Percentiles rank a stretch among this genome's conserved stretches.
Conservation (phyloP, 352 stramenopile species). For the Nothophytophthora sp. region DNA sequence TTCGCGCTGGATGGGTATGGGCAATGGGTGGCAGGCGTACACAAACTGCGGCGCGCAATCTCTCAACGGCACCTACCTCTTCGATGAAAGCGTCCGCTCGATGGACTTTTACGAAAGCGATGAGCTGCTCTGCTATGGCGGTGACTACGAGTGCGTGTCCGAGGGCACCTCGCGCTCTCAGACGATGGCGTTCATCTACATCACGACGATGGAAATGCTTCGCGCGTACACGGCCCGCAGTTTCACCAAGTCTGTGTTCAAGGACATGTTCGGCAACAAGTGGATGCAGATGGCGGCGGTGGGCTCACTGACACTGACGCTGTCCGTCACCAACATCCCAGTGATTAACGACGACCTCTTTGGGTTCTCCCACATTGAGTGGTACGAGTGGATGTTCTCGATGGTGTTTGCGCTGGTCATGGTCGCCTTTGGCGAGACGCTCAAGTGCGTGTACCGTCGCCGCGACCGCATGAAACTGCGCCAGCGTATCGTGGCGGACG, state of each 20-base stretch:
- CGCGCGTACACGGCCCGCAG: slow-evolving; percentile 76
- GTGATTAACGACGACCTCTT: slow-evolving; percentile 70
- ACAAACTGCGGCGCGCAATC: slow-evolving; percentile 44
- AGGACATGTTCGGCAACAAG: slow-evolving; percentile 77
- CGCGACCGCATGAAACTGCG: slow-evolving; percentile 48
- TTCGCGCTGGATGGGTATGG: slow-evolving; percentile 54
- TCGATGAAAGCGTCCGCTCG: slow-evolving; percentile 32
- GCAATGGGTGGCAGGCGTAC: slow-evolving; percentile 42
- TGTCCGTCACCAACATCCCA: slow-evolving; percentile 71
- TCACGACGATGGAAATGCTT: slow-evolving; percentile 77
- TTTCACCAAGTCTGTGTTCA: slow-evolving; percentile 76
- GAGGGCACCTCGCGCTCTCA: slow-evolving; percentile 65
- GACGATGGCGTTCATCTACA: slow-evolving; percentile 80
- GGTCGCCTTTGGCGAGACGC: slow-evolving; percentile 64
- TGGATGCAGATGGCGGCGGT: slow-evolving; percentile 76
- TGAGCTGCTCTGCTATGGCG: slow-evolving; percentile 46
- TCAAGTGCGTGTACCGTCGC: slow-evolving; percentile 66
- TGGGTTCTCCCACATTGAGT: slow-evolving; percentile 68
- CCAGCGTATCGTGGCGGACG: slow-evolving; percentile 39
- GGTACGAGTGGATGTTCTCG: slow-evolving; percentile 76
- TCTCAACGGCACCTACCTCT: slow-evolving; percentile 38
- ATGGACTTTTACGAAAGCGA: slow-evolving; percentile 40
- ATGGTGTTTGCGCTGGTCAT: slow-evolving; percentile 71
- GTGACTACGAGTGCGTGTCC: slow-evolving; percentile 59
- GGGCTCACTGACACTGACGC: slow-evolving; percentile 55